Evolutionary conservation across 2,329 filamentous ascomycete genomes (phyloP).

Genomic region (Sclerotinia spermophila): DNA sequence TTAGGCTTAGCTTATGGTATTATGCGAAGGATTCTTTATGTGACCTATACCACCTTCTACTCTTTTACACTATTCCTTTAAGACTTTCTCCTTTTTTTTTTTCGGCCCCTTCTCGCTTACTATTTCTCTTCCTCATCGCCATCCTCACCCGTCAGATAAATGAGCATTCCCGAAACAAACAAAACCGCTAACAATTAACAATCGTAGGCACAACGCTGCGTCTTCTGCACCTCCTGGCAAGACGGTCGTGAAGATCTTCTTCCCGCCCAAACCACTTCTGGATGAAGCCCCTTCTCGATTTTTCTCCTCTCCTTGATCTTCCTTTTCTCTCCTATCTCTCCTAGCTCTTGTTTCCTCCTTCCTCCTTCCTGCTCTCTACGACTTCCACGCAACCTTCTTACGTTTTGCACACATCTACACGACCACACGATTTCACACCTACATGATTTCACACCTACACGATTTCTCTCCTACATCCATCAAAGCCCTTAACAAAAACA

Average conservation of each 20-base stretch:
- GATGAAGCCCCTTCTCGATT: not conserved
- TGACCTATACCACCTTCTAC: too few relatives aligned
- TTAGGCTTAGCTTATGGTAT: too few relatives aligned
- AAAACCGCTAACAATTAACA: not conserved
- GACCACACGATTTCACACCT: not conserved
- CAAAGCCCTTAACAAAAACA: not conserved
- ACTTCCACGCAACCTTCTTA: not conserved
- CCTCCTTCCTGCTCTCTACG: not conserved
- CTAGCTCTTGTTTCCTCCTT: not conserved
- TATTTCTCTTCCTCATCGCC: not conserved
- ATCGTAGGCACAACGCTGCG: constrained; percentile 45
- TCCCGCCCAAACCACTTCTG: not conserved
- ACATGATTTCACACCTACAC: not conserved
- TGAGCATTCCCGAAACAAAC: fast-evolving
- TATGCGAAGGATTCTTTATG: too few relatives aligned
- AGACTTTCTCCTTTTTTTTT: not conserved
- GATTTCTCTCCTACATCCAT: not conserved
- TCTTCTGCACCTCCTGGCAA: constrained; percentile 56
- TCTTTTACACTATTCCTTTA: not conserved
- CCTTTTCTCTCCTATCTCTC: not conserved
- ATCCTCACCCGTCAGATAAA: not conserved
- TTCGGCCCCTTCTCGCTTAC: not conserved
- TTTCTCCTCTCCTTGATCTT: not conserved
- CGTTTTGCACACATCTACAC: not conserved
- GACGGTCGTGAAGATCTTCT: constrained; percentile 40